Base-by-base conservation (phyloP, 371 early-diverging fungal species). In the Mucor ambiguus region DNA sequence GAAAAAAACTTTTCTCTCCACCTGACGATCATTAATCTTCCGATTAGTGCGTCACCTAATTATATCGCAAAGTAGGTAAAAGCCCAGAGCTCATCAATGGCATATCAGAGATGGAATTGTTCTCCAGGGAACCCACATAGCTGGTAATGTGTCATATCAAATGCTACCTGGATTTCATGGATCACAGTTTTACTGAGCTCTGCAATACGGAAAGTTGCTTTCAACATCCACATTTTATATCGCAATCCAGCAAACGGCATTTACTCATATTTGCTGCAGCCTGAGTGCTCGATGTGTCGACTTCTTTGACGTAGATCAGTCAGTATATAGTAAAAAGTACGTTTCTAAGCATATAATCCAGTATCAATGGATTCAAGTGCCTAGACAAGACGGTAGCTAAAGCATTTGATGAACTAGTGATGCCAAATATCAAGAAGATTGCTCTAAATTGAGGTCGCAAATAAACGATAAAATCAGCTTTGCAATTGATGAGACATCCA, bases 1-100 rank as follows among this genome's bases (percentile, higher is more conserved):
- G 16, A 52, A 28, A 52, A 52, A 52, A 52, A 52, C 52, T 52
- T 52, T 52, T 52, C 41, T 41, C 41, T 41, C 41, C 52, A 26
- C 12, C 52, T 49, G 52, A 22, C 16, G 28, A 11, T 22, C 52
- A 28, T 52, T 52, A 52, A 52, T 52, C 52, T 52, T 52, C 52
- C 52, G 52, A 52, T 28, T 28, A 11, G 52, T 52, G 52, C 52
- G 52, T 52, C 52, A 52, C 52, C 24, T 52, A 52, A 16, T 52
- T n/a, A 41, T 41, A 14, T 37, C 37, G 11, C 14, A 37, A 1
- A 41, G 5, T 41, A 18, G 18, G 18, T 5, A 41, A 16, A 41
- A n/a, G 10, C 10, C 10, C 8, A 33, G 35, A 33, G 35, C 10
- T 8, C 35, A 33, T 33, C 35, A 33, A 33, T 33, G 41, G 37